Evolutionary conservation across 768 basidiomycete species (phyloP), one percentile per base, ranked within the genome.

Genomic region (Rubroboletus satanas): DNA sequence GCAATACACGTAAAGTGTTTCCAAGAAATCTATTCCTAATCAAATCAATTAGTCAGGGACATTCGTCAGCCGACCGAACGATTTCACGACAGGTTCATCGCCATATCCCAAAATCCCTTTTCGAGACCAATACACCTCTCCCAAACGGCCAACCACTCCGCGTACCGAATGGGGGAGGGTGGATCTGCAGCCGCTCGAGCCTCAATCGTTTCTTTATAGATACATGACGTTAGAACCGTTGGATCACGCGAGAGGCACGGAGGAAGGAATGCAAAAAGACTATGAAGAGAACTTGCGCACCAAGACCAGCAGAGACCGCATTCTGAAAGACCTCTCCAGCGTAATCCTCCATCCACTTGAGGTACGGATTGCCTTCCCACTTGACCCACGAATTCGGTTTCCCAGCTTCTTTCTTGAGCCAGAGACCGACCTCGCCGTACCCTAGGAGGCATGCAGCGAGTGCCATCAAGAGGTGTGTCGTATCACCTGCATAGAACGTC

Each of bases 361-460:
- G 76, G 69, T 95, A 97, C 5, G 83, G 81, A 63, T 96, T 96
- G 0, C 79, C 82, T 10, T 84, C 79, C 51, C 84, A 65, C 35
- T 75, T 63, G 18, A 88, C 80, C 79, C 83, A 85, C 21, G 73
- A n/a, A 62, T 67, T 10, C 72, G 75, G 38, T 60, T 62, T 35
- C 74, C 65, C 1, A 7, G 77, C 79, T 55, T 86, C 78, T 35
- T 77, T 81, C 67, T 83, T 79, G 32, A 98, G 73, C 85, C 92
- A 90, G 38, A 91, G 72, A 1, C 93, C 94, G 0, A 94, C 91
- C 67, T 96, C 90, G 11, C 94, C 94, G 66, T 97, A 98, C 3
- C 94, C 95, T 0, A 96, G 73, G 9, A 96, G 75, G 66, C 95
- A 98, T 8, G 90, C 86, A 10, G 88, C 83, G 1, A 94, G 78